A percentile compares a stretch with the other conserved stretches of the same genome.
Conservation (phyloP, 208 protist species). For the Jaenimonas drosophilae region DNA sequence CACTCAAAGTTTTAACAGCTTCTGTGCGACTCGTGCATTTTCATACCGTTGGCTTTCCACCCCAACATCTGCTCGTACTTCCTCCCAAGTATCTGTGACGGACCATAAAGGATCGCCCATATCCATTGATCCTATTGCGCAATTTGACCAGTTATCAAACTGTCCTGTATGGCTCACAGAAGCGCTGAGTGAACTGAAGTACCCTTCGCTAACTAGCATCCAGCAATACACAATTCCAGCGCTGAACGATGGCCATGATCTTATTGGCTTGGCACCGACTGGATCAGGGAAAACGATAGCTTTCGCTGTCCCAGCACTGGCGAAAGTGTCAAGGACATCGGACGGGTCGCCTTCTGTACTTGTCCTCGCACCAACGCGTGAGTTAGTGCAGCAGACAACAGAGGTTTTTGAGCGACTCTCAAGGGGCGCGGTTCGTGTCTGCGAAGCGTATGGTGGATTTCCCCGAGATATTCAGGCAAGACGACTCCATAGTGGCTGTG, state of each 20-base stretch:
- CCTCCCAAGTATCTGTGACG: conserved; percentile 38
- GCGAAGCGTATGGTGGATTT: conserved; percentile 75
- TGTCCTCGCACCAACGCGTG: conserved; percentile 97
- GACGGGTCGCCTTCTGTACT: conserved; percentile 82
- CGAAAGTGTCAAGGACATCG: conserved; percentile 28
- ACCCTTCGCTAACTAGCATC: conserved; percentile 72
- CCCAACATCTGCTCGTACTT: too few species aligned
- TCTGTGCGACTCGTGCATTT: too few species aligned
- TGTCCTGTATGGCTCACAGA: conserved; percentile 50
- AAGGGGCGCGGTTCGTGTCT: conserved; percentile 37
- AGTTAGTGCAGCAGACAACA: conserved; percentile 98
- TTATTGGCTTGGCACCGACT: conserved; percentile 96
- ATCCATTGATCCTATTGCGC: conserved; percentile 39
- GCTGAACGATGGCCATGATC: conserved; percentile 83
- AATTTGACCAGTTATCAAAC: conserved; percentile 43
- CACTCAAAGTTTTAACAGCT: too few species aligned
- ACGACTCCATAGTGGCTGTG: conserved; percentile 56
- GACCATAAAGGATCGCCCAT: conserved; percentile 32
- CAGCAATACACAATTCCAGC: conserved; percentile 83
- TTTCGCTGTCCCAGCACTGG: conserved; percentile 95
- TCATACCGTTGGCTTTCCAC: too few species aligned
- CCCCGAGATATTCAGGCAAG: conserved; percentile 53
- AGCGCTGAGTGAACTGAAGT: conserved; percentile 40
- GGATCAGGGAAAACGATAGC: conserved; percentile 98
- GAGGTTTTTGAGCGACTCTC: conserved; percentile 86